Evolutionary conservation across 257 asterid species (phyloP).

Genomic region (Ilex asprella): DNA sequence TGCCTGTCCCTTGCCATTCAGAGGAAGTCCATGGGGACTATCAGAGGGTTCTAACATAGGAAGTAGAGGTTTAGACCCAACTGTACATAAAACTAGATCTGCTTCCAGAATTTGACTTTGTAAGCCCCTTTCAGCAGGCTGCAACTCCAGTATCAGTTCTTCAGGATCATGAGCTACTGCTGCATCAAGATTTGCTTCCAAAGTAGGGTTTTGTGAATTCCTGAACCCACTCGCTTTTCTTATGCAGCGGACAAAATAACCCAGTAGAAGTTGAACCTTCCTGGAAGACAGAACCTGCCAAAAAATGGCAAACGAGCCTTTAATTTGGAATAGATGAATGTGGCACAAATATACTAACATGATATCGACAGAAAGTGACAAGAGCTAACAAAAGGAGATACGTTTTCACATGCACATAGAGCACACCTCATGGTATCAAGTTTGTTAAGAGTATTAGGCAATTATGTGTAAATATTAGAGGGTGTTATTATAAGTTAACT

Average conservation of each 20-base stretch:
- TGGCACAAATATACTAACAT: no score
- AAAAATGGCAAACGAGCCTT: slow-evolving; percentile 5
- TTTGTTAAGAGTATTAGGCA: no score
- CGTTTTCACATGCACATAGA: no score
- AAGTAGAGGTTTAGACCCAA: slow-evolving; percentile 79
- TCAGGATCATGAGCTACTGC: slow-evolving; percentile 28
- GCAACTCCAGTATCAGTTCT: slow-evolving; percentile 60
- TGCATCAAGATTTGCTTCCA: slow-evolving; percentile 21
- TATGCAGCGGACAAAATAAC: slow-evolving; percentile 69
- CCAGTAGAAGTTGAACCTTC: slow-evolving; percentile 77
- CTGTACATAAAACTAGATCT: slow-evolving; percentile 90
- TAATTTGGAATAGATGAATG: background rate
- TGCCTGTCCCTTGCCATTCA: slow-evolving; percentile 84
- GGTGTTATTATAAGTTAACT: no score
- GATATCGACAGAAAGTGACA: no score
- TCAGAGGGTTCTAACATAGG: slow-evolving; percentile 44
- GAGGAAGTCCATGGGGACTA: slow-evolving; percentile 54
- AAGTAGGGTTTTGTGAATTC: slow-evolving; percentile 22
- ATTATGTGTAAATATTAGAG: no score
- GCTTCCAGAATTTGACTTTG: slow-evolving; percentile 49
- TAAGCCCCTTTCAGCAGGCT: slow-evolving; percentile 65
- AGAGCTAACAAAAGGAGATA: no score
- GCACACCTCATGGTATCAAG: no score
- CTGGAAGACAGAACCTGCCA: slow-evolving; percentile 84
- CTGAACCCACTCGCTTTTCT: slow-evolving; percentile 31